phyloP scores from a whole-genome alignment of 352 stramenopile genomes.

The Phytophthora sp. region DNA sequence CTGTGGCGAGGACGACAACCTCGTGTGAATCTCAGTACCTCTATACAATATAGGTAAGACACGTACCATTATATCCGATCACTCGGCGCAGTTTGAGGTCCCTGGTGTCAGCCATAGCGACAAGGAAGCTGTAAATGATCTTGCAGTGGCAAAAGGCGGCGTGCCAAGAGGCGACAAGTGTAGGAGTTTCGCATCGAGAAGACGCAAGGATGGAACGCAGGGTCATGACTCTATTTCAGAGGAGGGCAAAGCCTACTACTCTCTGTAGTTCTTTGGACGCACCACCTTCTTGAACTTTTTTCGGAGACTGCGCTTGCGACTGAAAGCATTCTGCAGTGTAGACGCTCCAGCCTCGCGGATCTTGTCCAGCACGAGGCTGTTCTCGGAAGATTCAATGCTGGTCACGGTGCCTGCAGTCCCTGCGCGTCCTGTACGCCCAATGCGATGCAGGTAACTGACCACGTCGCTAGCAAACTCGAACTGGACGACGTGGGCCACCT shows the following conservation, averaged over 20 bases:
- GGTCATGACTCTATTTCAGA: constrained; percentile 18
- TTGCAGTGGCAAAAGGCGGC: neutral
- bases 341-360: constrained; percentile 60
- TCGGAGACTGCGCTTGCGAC: constrained; percentile 78
- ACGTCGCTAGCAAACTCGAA: constrained; percentile 84
- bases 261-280: constrained; percentile 3
- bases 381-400: constrained; percentile 70
- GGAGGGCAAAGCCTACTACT: constrained; percentile 18
- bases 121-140: constrained; percentile 8
- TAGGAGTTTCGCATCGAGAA: constrained; percentile 30
- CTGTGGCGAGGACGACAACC: constrained; percentile 34
- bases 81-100: constrained; percentile 80
- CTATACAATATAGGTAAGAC: neutral
- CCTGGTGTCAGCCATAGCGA: constrained; percentile 65
- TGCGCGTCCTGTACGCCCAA: constrained; percentile 72
- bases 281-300: constrained; percentile 80
- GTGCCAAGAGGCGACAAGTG: constrained; percentile 19
- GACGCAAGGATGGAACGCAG: constrained; percentile 8
- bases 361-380: constrained; percentile 67
- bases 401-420: constrained; percentile 62
- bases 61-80: constrained; percentile 83
- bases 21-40: neutral
- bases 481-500: constrained; percentile 77
- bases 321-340: constrained; percentile 74
- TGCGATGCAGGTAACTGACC: constrained; percentile 84